Base-by-base conservation (phyloP, 1,284 basidiomycete species). In the Malassezia vespertilionis region DNA sequence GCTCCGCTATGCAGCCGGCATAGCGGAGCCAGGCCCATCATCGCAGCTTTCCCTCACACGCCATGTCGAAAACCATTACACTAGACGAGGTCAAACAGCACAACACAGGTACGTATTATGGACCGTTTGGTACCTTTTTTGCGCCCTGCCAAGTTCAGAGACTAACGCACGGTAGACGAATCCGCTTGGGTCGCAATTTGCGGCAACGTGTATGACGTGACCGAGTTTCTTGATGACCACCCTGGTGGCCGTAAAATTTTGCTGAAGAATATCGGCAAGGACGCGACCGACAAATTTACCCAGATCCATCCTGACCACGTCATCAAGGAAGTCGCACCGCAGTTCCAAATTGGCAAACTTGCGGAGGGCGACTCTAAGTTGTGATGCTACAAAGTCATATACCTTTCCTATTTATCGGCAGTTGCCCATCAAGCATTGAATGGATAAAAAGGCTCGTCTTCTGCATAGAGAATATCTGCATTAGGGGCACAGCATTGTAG, bases 211-310 rank as follows among this genome's bases (percentile, higher is more conserved):
- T 70, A 68, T 52, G 65, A 70, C 42, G 64, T 70, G 21, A 70
- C 67, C n/a, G 43, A 51, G 31, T 70, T 65, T 47, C 59, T 70
- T 21, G 65, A 70, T 41, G 64, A 70, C 54, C 67, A 70, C 55
- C 67, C 67, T 5, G 67, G 67, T 6, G 67, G 67, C 52, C 63
- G 64, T 53, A 70, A 70, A 58, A 66, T 69, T 46, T 46, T 70
- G 14, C 57, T 70, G 35, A 61, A 60, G 56, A 70, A 68, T 56
- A 57, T 55, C 34, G 67, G 67, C 38, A 66, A 63, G 53, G 65
- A 70, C 50, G 60, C 65, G 15, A 58, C 62, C 36, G 59, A 65
- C 52, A 60, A 65, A 21, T 70, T 68, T 53, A 58, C 56, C 54
- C 60, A 57, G 34, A 68, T 63, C 55, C 65, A 70, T 56, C 46